Evolutionary conservation across 169 alveolate genomes (phyloP), one percentile per base, ranked within the genome.

Genomic region (Plasmodium blacklocki): DNA sequence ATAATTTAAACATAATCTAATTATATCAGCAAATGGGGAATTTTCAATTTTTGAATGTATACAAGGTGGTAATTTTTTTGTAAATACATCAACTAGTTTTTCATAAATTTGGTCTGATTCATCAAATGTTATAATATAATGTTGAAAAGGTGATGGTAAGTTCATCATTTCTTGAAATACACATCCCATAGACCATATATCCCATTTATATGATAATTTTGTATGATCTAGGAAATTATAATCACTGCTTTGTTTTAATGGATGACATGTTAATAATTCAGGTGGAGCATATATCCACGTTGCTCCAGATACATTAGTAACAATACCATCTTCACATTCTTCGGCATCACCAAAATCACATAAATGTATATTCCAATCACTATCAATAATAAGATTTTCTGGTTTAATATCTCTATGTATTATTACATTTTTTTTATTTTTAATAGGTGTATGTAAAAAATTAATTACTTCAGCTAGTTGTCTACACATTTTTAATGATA

Each of bases 241-340:
- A 62, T 80, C 68, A 56, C 70, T 18, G 88, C 96, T 74, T 74
- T 74, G 74, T 58, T 18, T 64, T 52, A 96, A 89, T 0, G 97
- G 96, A 63, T 93, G 94, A 60, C 94, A 93, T 29, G 76, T 75
- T 72, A 96, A 74, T 52, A 96, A 76, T 74, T 96, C 98, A 0
- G 97, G 96, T 7, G 98, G 98, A 23, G 98, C 97, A 87, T 96
- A 96, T 47, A 96, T 92, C 98, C 98, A 96, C 0, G 98, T 96
- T 59, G 98, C 98, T 3, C 98, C 98, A 0, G 97, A 94, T 2
- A 96, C 90, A 60, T 93, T 92, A 2, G 95, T 93, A 39, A 94
- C 94, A 39, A 75, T 83, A 19, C 97, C 97, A 67, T 92, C 94
- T n/a, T 92, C 92, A 26, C 95, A 89, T 47, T 95, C 98, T 74